Conservation (phyloP, 1,284 basidiomycete genomes). For the Trichosporon sp. region DNA sequence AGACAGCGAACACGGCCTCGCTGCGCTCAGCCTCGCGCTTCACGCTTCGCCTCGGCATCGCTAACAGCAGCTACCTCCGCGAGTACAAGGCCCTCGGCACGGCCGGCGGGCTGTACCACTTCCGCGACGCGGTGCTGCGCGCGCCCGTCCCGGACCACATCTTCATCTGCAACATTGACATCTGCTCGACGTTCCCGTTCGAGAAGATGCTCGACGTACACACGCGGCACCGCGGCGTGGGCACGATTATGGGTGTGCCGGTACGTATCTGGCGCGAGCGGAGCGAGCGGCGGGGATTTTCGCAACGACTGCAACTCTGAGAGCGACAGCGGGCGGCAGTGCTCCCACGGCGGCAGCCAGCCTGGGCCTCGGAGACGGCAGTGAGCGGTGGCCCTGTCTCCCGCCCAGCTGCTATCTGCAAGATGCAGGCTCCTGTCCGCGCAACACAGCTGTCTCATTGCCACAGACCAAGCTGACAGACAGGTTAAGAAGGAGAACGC, state of each 20-base stretch:
- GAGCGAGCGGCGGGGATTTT: background rate
- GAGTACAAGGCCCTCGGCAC: slow-evolving; percentile 55
- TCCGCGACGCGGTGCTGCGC: slow-evolving; percentile 54
- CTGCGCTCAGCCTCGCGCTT: too few relatives aligned
- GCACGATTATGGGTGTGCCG: slow-evolving; percentile 53
- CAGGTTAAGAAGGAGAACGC: slow-evolving; percentile 52
- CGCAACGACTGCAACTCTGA: too few relatives aligned
- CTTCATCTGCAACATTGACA: slow-evolving; percentile 56
- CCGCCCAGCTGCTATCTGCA: too few relatives aligned
- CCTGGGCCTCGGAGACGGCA: too few relatives aligned
- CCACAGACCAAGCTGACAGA: background rate
- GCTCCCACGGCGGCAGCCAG: too few relatives aligned
- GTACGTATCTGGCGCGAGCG: slow-evolving; percentile 26
- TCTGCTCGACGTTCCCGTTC: slow-evolving; percentile 53
- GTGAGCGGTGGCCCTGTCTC: too few relatives aligned
- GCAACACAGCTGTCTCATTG: background rate
- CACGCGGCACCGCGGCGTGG: slow-evolving; percentile 53
- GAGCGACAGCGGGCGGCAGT: too few relatives aligned
- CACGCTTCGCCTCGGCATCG: background rate
- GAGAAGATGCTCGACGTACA: slow-evolving; percentile 52
- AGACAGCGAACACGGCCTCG: too few relatives aligned
- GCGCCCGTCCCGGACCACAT: slow-evolving; percentile 51
- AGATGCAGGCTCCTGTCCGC: too few relatives aligned
- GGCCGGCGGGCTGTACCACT: slow-evolving; percentile 51
- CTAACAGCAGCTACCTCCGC: slow-evolving; percentile 47